Conservation (phyloP, 768 basidiomycete genomes). For the Asterophora lycoperdoides region DNA sequence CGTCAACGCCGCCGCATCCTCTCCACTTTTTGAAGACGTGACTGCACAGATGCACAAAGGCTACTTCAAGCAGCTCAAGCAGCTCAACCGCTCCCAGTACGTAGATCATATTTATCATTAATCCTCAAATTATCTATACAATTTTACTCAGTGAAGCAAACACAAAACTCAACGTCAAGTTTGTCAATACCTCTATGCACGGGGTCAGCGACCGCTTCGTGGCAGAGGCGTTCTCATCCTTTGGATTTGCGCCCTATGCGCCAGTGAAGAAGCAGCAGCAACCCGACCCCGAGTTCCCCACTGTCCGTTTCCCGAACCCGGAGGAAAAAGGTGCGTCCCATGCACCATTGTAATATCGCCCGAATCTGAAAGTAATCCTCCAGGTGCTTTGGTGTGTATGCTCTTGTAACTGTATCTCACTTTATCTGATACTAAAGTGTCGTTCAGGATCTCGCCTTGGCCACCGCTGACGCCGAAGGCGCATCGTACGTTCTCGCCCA, state of each 20-base stretch:
- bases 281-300: constrained; percentile 84
- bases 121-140: background rate
- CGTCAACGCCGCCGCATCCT: constrained; percentile 29
- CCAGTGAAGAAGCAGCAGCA: constrained; percentile 62
- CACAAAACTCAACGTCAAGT: constrained; percentile 39
- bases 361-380: background rate
- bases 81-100: constrained; percentile 26
- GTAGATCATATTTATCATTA: constrained; percentile 1
- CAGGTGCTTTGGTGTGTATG: constrained; percentile 45
- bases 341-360: background rate
- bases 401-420: background rate
- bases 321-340: constrained; percentile 70
- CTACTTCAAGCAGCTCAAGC: constrained; percentile 48
- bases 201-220: constrained; percentile 76
- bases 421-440: constrained; percentile 2
- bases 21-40: constrained; percentile 46
- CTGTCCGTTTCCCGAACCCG: constrained; percentile 83
- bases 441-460: constrained; percentile 64
- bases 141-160: constrained; percentile 27
- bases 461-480: constrained; percentile 48
- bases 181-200: constrained; percentile 90
- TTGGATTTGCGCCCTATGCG: constrained; percentile 55
- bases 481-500: constrained; percentile 76
- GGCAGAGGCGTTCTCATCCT: constrained; percentile 49
- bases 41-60: constrained; percentile 55